Conservation (phyloP, 768 basidiomycete species). For the Rhodotorula toruloides region DNA sequence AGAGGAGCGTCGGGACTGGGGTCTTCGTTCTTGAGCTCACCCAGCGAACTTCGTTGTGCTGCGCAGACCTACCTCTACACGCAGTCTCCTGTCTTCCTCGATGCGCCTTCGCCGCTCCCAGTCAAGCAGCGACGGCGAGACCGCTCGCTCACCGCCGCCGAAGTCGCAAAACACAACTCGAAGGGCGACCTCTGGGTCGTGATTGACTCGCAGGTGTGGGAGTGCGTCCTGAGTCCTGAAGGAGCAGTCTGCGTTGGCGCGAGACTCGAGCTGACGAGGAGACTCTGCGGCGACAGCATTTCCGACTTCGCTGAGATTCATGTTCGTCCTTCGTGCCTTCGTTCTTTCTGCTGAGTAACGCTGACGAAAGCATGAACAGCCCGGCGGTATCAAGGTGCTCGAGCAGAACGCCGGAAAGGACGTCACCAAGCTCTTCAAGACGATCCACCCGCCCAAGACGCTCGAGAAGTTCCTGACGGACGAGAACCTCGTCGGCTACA, state of each 20-base stretch:
- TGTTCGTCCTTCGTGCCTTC: not conserved
- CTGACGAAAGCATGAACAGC: conserved; percentile 6
- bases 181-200: conserved; percentile 91
- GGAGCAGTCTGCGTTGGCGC: too few species aligned
- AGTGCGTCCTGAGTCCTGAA: conserved; percentile 2
- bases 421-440: conserved; percentile 20
- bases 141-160: conserved; percentile 45
- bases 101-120: not conserved
- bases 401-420: conserved; percentile 18
- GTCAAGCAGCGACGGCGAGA: not conserved
- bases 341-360: too few species aligned
- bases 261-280: not conserved
- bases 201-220: conserved; percentile 62
- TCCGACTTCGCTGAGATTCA: conserved; percentile 2
- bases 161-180: conserved; percentile 61
- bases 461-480: conserved; percentile 4
- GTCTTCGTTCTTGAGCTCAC: not conserved
- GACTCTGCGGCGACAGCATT: not conserved
- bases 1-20: not conserved
- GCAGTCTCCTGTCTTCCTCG: not conserved
- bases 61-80: conserved; percentile 2
- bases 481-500: conserved; percentile 12
- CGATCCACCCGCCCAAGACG: conserved; percentile 12
- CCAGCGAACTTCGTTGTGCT: not conserved
- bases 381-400: conserved; percentile 15